These are phyloP conservation scores for Pseudopithomyces maydicus DNA, from an alignment of 2,329 filamentous ascomycete species.

Conservation along the genomic window DNA sequence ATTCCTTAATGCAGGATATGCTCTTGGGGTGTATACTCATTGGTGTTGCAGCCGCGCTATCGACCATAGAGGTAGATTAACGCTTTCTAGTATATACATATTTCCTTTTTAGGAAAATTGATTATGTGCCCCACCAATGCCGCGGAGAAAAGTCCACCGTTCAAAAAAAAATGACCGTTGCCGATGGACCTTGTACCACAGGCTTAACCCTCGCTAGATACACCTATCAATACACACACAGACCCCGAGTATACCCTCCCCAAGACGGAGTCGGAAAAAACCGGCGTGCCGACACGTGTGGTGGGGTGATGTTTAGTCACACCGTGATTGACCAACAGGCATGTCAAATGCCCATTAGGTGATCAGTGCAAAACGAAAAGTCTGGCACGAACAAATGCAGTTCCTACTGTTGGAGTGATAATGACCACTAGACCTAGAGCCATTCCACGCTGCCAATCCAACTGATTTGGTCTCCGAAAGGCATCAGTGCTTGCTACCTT, in stretches of 20 bases:
- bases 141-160: conserved; percentile 12
- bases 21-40: no score
- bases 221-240: background rate
- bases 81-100: background rate
- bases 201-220: background rate
- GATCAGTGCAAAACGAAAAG: background rate
- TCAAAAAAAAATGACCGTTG: background rate
- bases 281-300: background rate
- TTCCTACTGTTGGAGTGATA: no score
- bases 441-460: no score
- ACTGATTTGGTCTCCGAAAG: background rate
- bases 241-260: background rate
- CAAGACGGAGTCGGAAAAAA: background rate
- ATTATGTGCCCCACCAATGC: background rate
- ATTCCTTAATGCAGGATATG: no score
- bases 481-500: no score
- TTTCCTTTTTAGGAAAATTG: background rate
- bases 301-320: conserved; percentile 4
- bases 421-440: no score
- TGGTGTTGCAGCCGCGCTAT: no score
- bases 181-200: background rate
- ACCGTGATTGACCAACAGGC: background rate
- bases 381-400: background rate
- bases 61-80: background rate
- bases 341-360: background rate